These are phyloP conservation scores for Nemania sp. DNA, from an alignment of 2,329 filamentous ascomycete genomes.

Conservation along the genomic window DNA sequence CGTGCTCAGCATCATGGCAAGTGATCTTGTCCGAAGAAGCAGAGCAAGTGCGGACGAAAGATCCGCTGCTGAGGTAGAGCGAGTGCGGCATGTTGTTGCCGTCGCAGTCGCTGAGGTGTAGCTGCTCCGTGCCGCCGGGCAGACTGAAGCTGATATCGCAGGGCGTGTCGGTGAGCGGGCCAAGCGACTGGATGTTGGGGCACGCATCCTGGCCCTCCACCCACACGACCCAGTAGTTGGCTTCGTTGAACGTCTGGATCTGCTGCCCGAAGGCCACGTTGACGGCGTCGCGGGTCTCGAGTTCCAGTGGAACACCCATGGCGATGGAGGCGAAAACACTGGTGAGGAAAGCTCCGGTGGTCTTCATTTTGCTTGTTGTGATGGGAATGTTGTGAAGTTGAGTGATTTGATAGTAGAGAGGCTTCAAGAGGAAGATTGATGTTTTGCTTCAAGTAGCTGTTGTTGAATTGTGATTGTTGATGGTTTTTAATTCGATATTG, in stretches of 20 bases:
- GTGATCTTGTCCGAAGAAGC: conserved; percentile 20
- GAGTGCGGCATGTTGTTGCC: conserved; percentile 14
- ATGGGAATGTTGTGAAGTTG: no score
- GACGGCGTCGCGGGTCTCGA: not conserved
- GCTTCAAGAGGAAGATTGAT: no score
- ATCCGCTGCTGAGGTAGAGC: conserved; percentile 17
- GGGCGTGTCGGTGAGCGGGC: conserved; percentile 16
- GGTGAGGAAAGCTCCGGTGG: no score
- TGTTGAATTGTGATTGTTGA: no score
- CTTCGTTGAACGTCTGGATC: conserved; percentile 13
- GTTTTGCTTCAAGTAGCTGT: no score
- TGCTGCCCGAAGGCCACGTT: conserved; percentile 10
- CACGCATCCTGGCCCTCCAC: conserved; percentile 23
- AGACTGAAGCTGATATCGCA: conserved; percentile 19
- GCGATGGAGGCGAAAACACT: no score
- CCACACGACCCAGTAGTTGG: conserved; percentile 29
- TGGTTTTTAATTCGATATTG: no score
- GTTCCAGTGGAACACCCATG: no score
- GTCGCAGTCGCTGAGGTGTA: conserved; percentile 19
- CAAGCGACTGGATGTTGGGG: conserved; percentile 15
- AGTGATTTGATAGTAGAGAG: no score
- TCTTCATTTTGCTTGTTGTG: no score
- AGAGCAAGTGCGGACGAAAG: no score
- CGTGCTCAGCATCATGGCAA: conserved; percentile 20
- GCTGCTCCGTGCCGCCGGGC: conserved; percentile 17